Evolutionary conservation across 441 rosid species (phyloP), one percentile per base, ranked within the genome.

Genomic region (Arabidopsis lyrata): DNA sequence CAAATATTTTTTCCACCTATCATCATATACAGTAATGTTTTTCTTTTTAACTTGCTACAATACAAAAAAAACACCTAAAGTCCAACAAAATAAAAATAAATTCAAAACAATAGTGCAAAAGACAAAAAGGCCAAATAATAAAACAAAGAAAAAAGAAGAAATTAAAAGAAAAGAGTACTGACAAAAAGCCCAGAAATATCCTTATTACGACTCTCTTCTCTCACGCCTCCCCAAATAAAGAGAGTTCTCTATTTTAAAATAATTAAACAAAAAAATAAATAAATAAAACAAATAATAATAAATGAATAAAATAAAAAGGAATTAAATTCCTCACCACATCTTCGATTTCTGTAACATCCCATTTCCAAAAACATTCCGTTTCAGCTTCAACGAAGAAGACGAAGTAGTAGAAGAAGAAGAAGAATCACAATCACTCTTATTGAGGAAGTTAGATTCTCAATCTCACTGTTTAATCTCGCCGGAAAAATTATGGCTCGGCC

Each of bases 401-500:
- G 66, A 38, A 34, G 11, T 13, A 27, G 8, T 29, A 42, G 64
- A 55, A 41, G 49, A 50, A 48, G 67, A 55, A 69, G 56, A 63
- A 41, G 49, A 50, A 22, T 55, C 68, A 13, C 68, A 54, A 1
- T 41, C 31, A 29, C 31, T 29, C 31, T 41, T 56, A 39, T 65
- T 63, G 5, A 29, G 31, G 31, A 29, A 29, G 31, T 29, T 29
- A 29, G 11, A 29, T 42, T 31, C 2, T 24, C 27, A 27, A 13
- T 54, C 0, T 36, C 8, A 47, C 45, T 5, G 72, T 74, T 50
- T 49, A 74, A 38, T 2, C 47, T 70, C 80, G 5, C 22, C 55
- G 68, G 38, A 60, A 35, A 35, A 8, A 73, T 2, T 8, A 87
- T 88, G 90, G 74, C 88, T 34, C 82, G 75, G 39, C 49, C 82